Conservation (phyloP, 495 filamentous ascomycete genomes). For the Cercophora scortea region DNA sequence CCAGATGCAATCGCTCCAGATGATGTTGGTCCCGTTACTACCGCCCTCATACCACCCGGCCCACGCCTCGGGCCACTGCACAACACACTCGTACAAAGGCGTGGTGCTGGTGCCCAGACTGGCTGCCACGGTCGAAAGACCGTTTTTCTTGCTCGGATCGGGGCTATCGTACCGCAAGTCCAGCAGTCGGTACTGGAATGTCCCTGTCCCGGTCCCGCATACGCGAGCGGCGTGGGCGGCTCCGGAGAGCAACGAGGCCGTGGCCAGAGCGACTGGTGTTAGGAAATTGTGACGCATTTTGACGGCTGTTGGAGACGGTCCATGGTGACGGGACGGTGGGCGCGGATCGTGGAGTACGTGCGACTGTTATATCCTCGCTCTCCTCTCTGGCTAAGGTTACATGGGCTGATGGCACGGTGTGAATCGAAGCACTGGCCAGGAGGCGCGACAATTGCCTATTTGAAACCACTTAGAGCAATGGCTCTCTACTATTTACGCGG, state of each 20-base stretch:
- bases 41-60: conserved; percentile 25
- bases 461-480: no score
- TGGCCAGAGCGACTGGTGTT: no score
- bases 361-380: no score
- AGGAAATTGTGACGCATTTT: no score
- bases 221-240: conserved; percentile 14
- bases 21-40: conserved; percentile 11
- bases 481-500: no score
- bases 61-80: conserved; percentile 32
- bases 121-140: conserved; percentile 25
- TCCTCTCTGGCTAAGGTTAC: no score
- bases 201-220: conserved; percentile 13
- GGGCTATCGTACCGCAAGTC: conserved; percentile 29
- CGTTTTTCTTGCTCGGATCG: conserved; percentile 19
- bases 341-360: no score
- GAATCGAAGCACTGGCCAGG: no score
- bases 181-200: conserved; percentile 22
- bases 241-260: background rate
- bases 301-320: no score
- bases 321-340: no score
- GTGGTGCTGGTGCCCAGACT: conserved; percentile 19
- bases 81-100: conserved; percentile 30
- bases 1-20: conserved; percentile 37
- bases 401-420: no score
- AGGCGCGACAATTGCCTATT: no score